Percentiles rank a stretch among this genome's conserved stretches.
phyloP scores from a whole-genome alignment of 345 rosid genomes.

The Abelmoschus esculentus region DNA sequence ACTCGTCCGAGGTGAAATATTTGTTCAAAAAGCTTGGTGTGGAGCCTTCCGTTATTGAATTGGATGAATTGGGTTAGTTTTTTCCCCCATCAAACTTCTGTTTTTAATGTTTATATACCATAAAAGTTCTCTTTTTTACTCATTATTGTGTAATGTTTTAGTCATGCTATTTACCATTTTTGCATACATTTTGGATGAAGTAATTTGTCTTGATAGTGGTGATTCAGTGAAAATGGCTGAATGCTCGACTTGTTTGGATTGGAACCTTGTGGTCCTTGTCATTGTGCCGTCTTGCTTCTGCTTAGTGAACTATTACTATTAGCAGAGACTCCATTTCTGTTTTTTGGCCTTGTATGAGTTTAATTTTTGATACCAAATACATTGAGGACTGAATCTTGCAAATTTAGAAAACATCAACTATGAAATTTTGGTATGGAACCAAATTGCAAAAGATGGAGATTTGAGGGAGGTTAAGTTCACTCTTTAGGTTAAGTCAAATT shows the following conservation, averaged over 20 bases:
- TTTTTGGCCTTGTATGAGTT: background rate
- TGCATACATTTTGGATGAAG: background rate
- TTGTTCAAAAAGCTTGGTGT: constrained; percentile 73
- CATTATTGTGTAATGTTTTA: background rate
- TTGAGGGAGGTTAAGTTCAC: background rate
- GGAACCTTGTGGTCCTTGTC: background rate
- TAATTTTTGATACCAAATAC: background rate
- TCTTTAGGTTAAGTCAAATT: background rate
- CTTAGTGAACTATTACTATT: background rate
- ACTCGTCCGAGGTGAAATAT: constrained; percentile 84
- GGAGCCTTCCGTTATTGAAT: constrained; percentile 70
- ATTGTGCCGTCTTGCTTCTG: background rate
- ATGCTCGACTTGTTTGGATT: background rate
- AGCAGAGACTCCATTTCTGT: background rate
- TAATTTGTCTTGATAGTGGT: background rate
- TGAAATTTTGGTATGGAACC: background rate
- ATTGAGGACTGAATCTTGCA: background rate
- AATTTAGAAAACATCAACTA: background rate
- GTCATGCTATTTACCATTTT: background rate
- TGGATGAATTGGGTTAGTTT: constrained; percentile 79
- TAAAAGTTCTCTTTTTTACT: background rate
- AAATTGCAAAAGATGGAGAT: background rate
- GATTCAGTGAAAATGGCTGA: background rate
- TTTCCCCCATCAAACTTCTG: too few relatives aligned
- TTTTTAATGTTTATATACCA: too few relatives aligned